Evolutionary conservation across 441 rosid species (phyloP).

Genomic region (Erysimum pusillum): DNA sequence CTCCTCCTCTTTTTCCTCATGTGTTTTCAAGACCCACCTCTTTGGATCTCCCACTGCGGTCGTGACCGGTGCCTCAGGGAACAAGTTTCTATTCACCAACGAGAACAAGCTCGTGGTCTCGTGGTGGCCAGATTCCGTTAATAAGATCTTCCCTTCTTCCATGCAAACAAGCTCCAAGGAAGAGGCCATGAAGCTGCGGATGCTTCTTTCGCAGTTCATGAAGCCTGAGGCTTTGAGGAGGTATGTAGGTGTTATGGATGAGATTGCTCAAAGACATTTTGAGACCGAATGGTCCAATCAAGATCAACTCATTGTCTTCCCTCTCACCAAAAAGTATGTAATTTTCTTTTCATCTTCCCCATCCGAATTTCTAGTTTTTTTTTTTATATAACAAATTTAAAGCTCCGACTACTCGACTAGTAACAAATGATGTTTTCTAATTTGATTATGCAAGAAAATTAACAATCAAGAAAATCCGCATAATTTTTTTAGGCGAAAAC

Average conservation of each 20-base stretch:
- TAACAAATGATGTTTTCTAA: too few species aligned
- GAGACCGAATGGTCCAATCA: slow-evolving; percentile 46
- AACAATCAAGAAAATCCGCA: too few species aligned
- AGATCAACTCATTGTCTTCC: slow-evolving; percentile 45
- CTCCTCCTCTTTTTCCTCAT: slow-evolving; percentile 36
- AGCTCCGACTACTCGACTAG: too few species aligned
- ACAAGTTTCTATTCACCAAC: slow-evolving; percentile 70
- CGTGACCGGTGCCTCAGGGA: slow-evolving; percentile 57
- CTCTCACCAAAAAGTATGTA: slow-evolving; percentile 49
- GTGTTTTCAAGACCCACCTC: too few species aligned
- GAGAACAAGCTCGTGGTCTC: slow-evolving; percentile 58
- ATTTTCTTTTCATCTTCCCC: background rate
- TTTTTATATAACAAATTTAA: background rate
- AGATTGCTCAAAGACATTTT: slow-evolving; percentile 49
- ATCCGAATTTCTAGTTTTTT: background rate
- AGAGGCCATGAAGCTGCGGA: slow-evolving; percentile 52
- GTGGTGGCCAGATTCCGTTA: slow-evolving; percentile 63
- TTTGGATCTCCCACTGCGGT: slow-evolving; percentile 53
- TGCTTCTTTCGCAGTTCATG: slow-evolving; percentile 47
- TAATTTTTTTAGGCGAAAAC: too few species aligned
- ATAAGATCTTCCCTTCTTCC: slow-evolving; percentile 57
- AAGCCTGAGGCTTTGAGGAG: slow-evolving; percentile 54
- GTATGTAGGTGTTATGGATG: slow-evolving; percentile 56
- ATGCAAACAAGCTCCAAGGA: slow-evolving; percentile 41
- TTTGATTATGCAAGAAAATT: too few species aligned